Conservation (phyloP, 2,329 filamentous ascomycete genomes). For the Ophiocordyceps camponoti-floridani region DNA sequence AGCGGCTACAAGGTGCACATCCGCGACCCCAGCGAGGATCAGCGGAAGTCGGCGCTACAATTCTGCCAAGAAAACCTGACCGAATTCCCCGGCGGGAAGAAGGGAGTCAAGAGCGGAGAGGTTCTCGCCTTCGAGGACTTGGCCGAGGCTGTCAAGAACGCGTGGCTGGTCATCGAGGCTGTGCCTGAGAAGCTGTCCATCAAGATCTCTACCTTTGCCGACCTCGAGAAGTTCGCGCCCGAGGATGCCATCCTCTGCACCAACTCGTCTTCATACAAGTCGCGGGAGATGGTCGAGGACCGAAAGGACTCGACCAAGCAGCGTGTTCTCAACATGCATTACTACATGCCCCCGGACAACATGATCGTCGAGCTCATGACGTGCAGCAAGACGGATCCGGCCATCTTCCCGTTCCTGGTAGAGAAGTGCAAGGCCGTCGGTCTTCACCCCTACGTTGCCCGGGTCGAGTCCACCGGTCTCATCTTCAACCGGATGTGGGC, state of each 20-base stretch:
- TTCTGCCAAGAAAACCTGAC: conserved; percentile 20
- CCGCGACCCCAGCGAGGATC: conserved; percentile 20
- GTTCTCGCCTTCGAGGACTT: conserved; percentile 18
- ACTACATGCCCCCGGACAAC: conserved; percentile 27
- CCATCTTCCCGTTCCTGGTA: conserved; percentile 26
- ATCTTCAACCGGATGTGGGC: conserved; percentile 38
- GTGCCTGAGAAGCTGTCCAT: conserved; percentile 29
- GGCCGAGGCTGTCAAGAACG: conserved; percentile 18
- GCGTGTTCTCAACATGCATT: conserved; percentile 31
- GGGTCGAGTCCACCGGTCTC: conserved; percentile 31
- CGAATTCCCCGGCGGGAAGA: conserved; percentile 7
- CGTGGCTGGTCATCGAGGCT: conserved; percentile 36
- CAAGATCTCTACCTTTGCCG: conserved; percentile 28
- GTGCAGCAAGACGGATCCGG: conserved; percentile 20
- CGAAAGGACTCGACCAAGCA: conserved; percentile 17
- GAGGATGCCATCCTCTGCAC: conserved; percentile 28
- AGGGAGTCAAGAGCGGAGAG: conserved; percentile 6
- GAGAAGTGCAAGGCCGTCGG: conserved; percentile 20
- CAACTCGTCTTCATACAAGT: conserved; percentile 35
- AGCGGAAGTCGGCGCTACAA: conserved; percentile 16
- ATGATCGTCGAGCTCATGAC: conserved; percentile 36
- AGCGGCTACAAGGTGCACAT: conserved; percentile 23
- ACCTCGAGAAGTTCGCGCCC: conserved; percentile 23
- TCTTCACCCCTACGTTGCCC: conserved; percentile 17
- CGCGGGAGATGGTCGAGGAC: conserved; percentile 25